phyloP scores from a whole-genome alignment of 352 stramenopile species.

The Pilasporangium apinafurcum region DNA sequence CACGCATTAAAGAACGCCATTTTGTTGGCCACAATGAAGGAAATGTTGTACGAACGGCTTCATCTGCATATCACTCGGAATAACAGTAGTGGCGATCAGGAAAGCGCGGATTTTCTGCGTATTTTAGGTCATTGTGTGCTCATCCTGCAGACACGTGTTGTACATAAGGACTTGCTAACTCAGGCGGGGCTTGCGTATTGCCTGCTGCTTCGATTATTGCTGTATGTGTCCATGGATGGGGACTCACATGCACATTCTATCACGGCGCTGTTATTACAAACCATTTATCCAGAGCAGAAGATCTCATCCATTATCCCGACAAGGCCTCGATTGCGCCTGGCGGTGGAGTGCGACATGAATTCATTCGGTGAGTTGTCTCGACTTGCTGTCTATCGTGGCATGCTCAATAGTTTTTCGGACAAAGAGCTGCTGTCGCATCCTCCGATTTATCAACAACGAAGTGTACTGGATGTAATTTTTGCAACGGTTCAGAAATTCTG shows the following conservation, averaged over 20 bases:
- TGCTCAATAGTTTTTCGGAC: slow-evolving; percentile 60
- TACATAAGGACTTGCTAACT: slow-evolving; percentile 80
- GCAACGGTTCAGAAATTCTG: slow-evolving; percentile 42
- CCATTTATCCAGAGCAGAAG: slow-evolving; percentile 24
- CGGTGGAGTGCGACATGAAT: slow-evolving; percentile 29
- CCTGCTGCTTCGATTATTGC: slow-evolving; percentile 50
- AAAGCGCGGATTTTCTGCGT: slow-evolving; percentile 18
- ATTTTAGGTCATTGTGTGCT: slow-evolving; percentile 53
- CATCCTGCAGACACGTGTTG: slow-evolving; percentile 58
- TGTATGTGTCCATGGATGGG: slow-evolving; percentile 16
- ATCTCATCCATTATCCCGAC: neutral
- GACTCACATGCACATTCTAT: neutral
- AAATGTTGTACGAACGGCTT: slow-evolving; percentile 34
- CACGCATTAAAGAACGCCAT: slow-evolving; percentile 69
- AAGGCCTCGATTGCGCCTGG: slow-evolving; percentile 8
- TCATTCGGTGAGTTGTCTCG: slow-evolving; percentile 46
- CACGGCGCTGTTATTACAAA: slow-evolving; percentile 28
- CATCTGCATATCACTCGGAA: slow-evolving; percentile 12
- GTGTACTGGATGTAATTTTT: slow-evolving; percentile 52
- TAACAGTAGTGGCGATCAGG: neutral
- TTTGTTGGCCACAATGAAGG: slow-evolving; percentile 54
- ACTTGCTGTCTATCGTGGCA: slow-evolving; percentile 59
- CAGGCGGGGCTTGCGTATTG: slow-evolving; percentile 67
- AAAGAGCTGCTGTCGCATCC: slow-evolving; percentile 22
- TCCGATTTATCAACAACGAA: slow-evolving; percentile 7